A percentile compares a stretch with the other conserved stretches of the same genome.
These are phyloP conservation scores for Parastagonospora avenae DNA, from an alignment of 2,329 filamentous ascomycete genomes.

Conservation along the genomic window DNA sequence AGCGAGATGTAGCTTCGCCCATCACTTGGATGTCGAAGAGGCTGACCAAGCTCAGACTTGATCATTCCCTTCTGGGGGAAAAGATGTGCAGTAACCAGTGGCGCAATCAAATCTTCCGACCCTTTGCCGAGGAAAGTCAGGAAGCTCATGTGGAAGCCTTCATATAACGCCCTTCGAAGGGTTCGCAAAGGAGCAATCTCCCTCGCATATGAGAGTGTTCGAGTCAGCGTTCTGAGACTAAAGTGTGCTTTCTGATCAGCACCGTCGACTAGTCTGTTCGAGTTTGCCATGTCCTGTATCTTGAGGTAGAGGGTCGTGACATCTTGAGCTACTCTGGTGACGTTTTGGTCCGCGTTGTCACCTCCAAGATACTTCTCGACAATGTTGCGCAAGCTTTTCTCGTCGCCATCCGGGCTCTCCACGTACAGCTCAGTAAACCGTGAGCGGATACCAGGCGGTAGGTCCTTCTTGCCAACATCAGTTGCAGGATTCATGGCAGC, in stretches of 20 bases:
- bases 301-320: conserved; percentile 87
- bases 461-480: conserved; percentile 92
- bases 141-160: conserved; percentile 98
- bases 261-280: conserved; percentile 88
- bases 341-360: conserved; percentile 69
- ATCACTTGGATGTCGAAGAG: conserved; percentile 77
- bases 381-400: conserved; percentile 85
- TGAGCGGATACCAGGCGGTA: conserved; percentile 85
- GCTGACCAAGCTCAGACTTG: conserved; percentile 75
- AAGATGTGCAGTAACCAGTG: conserved; percentile 80
- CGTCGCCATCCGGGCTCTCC: conserved; percentile 82
- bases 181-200: conserved; percentile 85
- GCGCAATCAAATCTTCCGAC: conserved; percentile 78
- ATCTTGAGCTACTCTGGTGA: conserved; percentile 72
- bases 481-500: conserved; percentile 99
- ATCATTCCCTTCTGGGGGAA: conserved; percentile 72
- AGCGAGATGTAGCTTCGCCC: conserved; percentile 81
- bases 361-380: conserved; percentile 86
- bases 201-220: conserved; percentile 85
- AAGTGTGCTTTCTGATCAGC: conserved; percentile 97
- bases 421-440: conserved; percentile 97
- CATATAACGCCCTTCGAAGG: conserved; percentile 82
- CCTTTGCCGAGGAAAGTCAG: conserved; percentile 82
- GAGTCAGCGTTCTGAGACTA: conserved; percentile 90
- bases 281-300: conserved; percentile 78